phyloP scores from a whole-genome alignment of 768 basidiomycete species.

The Trametes punicea region DNA sequence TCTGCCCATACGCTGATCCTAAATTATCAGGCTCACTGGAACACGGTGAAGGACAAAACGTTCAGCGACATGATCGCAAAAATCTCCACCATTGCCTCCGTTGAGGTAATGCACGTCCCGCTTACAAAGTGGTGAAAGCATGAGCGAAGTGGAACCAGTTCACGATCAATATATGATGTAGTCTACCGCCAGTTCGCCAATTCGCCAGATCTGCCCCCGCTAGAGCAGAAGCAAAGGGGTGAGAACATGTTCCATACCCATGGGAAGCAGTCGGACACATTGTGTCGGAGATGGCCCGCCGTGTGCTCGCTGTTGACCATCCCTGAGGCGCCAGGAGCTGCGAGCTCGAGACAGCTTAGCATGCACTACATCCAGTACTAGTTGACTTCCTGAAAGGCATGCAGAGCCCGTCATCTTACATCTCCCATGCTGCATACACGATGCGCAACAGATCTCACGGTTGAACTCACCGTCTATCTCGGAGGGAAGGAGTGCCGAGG shows the following conservation, averaged over 20 bases:
- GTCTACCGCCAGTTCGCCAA: not conserved
- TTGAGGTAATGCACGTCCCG: not conserved
- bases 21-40: not conserved
- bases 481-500: not conserved
- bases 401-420: no score
- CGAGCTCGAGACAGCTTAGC: not conserved
- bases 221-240: not conserved
- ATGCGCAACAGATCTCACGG: not conserved
- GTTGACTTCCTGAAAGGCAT: no score
- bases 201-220: not conserved
- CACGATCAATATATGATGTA: not conserved
- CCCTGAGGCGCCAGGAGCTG: not conserved
- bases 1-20: not conserved
- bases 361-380: no score
- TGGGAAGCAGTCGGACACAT: not conserved
- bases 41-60: slow-evolving; percentile 1
- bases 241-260: not conserved
- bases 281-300: not conserved
- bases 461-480: not conserved
- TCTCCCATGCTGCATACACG: not conserved
- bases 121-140: not conserved
- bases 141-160: not conserved
- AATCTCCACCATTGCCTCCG: not conserved
- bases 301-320: not conserved
- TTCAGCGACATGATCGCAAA: not conserved